These are phyloP conservation scores for Mortierella sp. DNA, from an alignment of 371 early-diverging fungal genomes.

Conservation along the genomic window DNA sequence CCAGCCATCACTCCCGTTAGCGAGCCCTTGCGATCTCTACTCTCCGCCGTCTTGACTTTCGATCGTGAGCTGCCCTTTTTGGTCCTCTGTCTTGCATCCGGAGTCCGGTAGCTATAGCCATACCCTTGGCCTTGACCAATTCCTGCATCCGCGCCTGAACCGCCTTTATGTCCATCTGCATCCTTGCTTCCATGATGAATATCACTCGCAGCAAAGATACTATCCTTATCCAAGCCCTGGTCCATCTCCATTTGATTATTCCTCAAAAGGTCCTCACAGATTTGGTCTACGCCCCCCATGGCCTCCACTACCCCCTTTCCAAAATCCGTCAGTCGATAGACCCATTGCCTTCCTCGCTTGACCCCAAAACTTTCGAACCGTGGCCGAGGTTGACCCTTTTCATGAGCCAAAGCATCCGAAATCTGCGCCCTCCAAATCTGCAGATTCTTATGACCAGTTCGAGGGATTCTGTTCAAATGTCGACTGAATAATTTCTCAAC, in stretches of 20 bases:
- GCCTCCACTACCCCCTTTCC: slow-evolving; percentile 40
- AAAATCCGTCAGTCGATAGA: slow-evolving; percentile 44
- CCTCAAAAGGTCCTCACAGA: slow-evolving; percentile 40
- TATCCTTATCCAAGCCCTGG: background rate
- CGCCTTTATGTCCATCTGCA: slow-evolving; percentile 5
- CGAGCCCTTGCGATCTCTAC: background rate
- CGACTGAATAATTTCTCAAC: slow-evolving; percentile 46
- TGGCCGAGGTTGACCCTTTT: slow-evolving; percentile 49
- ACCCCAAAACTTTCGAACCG: slow-evolving; percentile 49
- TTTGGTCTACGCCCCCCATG: slow-evolving; percentile 42
- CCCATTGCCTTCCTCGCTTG: slow-evolving; percentile 50
- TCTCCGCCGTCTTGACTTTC: background rate
- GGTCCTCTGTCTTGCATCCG: slow-evolving; percentile 25
- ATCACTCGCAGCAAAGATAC: background rate
- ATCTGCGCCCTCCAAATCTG: slow-evolving; percentile 53
- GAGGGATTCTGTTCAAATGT: slow-evolving; percentile 44
- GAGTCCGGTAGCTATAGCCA: slow-evolving; percentile 34
- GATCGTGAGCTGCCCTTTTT: slow-evolving; percentile 16
- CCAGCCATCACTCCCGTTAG: background rate
- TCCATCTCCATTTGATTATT: slow-evolving; percentile 24
- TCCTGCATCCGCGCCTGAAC: slow-evolving; percentile 29
- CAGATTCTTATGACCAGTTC: slow-evolving; percentile 49
- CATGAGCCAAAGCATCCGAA: slow-evolving; percentile 48
- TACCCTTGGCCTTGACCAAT: slow-evolving; percentile 46
- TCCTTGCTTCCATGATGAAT: background rate